Evolutionary conservation across 805 yeast genomes (phyloP), one percentile per base, ranked within the genome.

Genomic region (Candida morakotiae): DNA sequence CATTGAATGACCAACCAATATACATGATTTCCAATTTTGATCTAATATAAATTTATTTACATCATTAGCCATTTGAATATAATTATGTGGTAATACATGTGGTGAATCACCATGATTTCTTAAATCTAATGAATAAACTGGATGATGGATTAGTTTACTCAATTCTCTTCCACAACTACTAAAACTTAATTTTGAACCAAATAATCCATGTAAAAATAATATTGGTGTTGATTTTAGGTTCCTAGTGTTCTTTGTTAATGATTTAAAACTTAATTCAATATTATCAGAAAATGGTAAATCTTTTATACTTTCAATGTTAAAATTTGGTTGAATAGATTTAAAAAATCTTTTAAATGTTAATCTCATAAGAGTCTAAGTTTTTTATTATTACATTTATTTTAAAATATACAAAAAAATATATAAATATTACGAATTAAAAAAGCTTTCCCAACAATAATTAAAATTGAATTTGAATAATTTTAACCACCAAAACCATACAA

Each of bases 401-500:
- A n/a, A n/a, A n/a, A n/a, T 24, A 27, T 27, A 27, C 29, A 16
- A 9, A 27, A 16, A 31, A 31, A 31, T 24, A 32, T 17, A 25
- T 24, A 24, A 32, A 32, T 17, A 32, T 32, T 32, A 32, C 35
- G 35, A 32, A 32, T 24, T 24, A 32, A 32, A 32, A 17, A 23
- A 32, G 23, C 16, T 8, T 27, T 14, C 17, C 28, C 28, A 24
- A 20, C 24, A 7, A 32, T 14, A 18, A 24, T 5, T 7, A 6
- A 5, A 32, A 32, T 2, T 15, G 5, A 6, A 11, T 17, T 24
- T 19, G 11, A 24, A 18, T 5, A 4, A 23, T 32, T 36, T 79
- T 83, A 91, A 83, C 96, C 96, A 79, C 98, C 98, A 85, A 91
- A 93, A 89, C 98, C 98, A 70, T 91, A 91, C 71, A 93, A 83